These are phyloP conservation scores for Perkinsus marinus DNA, from an alignment of 169 alveolate species.

Conservation along the genomic window DNA sequence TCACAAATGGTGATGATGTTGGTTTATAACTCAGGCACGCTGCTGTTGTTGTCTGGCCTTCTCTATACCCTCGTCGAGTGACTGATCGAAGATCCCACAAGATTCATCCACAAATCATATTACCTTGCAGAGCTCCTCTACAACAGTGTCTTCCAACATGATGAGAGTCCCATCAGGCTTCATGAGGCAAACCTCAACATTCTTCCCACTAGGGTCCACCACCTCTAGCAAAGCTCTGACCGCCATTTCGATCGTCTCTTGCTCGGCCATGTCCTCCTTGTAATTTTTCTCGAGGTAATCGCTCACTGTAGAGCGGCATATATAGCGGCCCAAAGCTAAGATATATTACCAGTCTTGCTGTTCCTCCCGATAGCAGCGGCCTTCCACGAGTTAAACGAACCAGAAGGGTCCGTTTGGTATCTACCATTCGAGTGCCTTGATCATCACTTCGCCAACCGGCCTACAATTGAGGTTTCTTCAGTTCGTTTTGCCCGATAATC, in stretches of 20 bases:
- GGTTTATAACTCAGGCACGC: neutral
- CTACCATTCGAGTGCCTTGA: too few species aligned
- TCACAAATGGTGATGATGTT: neutral
- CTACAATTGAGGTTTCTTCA: neutral
- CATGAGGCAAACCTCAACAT: slow-evolving; percentile 64
- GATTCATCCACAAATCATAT: too few species aligned
- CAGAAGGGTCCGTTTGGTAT: slow-evolving; percentile 96
- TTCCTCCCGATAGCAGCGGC: slow-evolving; percentile 91
- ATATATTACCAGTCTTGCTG: slow-evolving; percentile 53
- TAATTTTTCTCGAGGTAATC: slow-evolving; percentile 86
- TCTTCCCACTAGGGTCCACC: slow-evolving; percentile 63
- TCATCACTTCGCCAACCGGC: too few species aligned
- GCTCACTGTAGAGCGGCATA: slow-evolving; percentile 43
- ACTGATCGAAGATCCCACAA: neutral
- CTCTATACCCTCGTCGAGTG: neutral
- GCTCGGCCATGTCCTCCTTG: slow-evolving; percentile 65
- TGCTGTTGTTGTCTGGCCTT: neutral
- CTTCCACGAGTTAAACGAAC: slow-evolving; percentile 91
- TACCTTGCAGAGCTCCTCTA: neutral
- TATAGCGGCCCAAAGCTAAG: too few species aligned
- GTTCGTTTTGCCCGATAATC: slow-evolving; percentile 65
- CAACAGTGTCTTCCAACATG: neutral
- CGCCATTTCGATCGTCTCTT: slow-evolving; percentile 74
- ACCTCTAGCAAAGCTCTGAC: slow-evolving; percentile 83
- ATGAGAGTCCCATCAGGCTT: neutral